Conservation (phyloP, 129 eudicot genomes). For the Chrysanthemum seticuspe region DNA sequence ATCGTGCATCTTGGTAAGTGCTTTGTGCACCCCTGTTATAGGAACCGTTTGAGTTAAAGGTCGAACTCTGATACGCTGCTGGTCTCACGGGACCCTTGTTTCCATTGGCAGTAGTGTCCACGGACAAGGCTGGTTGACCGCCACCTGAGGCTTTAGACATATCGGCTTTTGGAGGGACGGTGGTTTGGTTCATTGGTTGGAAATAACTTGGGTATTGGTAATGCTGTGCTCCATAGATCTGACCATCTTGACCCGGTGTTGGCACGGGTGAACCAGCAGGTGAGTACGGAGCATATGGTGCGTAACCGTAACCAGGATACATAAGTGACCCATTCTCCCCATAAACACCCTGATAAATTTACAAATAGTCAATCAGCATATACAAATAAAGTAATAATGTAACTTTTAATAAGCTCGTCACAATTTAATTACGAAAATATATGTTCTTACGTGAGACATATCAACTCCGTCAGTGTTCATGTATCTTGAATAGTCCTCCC, state of each 20-base stretch:
- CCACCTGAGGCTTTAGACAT: slow-evolving; percentile 31
- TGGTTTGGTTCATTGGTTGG: slow-evolving; percentile 44
- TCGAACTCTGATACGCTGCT: slow-evolving; percentile 43
- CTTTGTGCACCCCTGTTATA: slow-evolving; percentile 39
- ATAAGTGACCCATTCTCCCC: slow-evolving; percentile 66
- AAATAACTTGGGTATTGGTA: slow-evolving; percentile 69
- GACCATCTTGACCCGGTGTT: slow-evolving; percentile 59
- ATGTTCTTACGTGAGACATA: slow-evolving; percentile 47
- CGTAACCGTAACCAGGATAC: slow-evolving; percentile 72
- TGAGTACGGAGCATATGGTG: slow-evolving; percentile 68
- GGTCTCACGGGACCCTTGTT: slow-evolving; percentile 35
- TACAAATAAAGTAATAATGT: background rate
- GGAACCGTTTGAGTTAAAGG: slow-evolving; percentile 32
- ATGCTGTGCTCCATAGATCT: slow-evolving; percentile 67
- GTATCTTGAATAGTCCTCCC: slow-evolving; percentile 72
- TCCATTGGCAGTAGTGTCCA: slow-evolving; percentile 44
- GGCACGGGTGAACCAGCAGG: slow-evolving; percentile 73
- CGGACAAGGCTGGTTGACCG: slow-evolving; percentile 39
- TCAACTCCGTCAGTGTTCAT: slow-evolving; percentile 66
- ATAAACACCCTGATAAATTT: slow-evolving; percentile 48
- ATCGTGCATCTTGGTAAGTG: slow-evolving; percentile 43
- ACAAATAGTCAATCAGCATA: background rate
- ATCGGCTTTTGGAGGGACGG: slow-evolving; percentile 49
- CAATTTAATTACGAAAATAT: background rate
- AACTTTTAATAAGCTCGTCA: background rate